These are phyloP conservation scores for Yamadazyma dushanensis DNA, from an alignment of 1,139 yeast genomes.

Conservation along the genomic window DNA sequence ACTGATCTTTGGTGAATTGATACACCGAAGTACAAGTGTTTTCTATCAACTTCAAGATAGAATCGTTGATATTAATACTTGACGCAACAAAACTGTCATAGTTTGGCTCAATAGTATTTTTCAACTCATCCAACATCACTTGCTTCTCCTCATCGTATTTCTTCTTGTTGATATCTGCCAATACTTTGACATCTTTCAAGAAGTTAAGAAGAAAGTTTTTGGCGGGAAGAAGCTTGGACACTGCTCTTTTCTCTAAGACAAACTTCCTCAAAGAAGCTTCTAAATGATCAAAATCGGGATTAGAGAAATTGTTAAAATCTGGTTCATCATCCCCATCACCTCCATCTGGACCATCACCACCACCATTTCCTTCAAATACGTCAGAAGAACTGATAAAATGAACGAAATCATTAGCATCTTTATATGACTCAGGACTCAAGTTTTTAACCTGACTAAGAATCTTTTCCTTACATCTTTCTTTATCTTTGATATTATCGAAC, in stretches of 20 bases:
- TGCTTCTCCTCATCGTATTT: conserved; percentile 52
- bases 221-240: conserved; percentile 90
- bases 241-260: conserved; percentile 82
- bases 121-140: conserved; percentile 47
- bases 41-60: conserved; percentile 66
- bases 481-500: conserved; percentile 81
- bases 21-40: conserved; percentile 58
- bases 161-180: conserved; percentile 62
- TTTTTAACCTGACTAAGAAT: conserved; percentile 86
- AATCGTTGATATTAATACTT: conserved; percentile 56
- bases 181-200: conserved; percentile 59
- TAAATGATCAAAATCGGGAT: conserved; percentile 77
- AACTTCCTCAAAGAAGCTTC: conserved; percentile 86
- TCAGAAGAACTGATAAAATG: conserved; percentile 81
- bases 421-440: conserved; percentile 87
- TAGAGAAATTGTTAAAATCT: conserved; percentile 26
- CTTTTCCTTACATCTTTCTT: conserved; percentile 70
- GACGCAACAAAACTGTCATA: conserved; percentile 55
- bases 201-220: conserved; percentile 77
- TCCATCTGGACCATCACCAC: conserved; percentile 20
- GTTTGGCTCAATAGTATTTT: conserved; percentile 57
- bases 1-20: conserved; percentile 55
- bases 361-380: conserved; percentile 28
- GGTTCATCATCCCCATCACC: conserved; percentile 31
- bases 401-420: conserved; percentile 85